Base-by-base conservation (phyloP, 1,139 yeast species). In the Blastobotrys arbuscula region DNA sequence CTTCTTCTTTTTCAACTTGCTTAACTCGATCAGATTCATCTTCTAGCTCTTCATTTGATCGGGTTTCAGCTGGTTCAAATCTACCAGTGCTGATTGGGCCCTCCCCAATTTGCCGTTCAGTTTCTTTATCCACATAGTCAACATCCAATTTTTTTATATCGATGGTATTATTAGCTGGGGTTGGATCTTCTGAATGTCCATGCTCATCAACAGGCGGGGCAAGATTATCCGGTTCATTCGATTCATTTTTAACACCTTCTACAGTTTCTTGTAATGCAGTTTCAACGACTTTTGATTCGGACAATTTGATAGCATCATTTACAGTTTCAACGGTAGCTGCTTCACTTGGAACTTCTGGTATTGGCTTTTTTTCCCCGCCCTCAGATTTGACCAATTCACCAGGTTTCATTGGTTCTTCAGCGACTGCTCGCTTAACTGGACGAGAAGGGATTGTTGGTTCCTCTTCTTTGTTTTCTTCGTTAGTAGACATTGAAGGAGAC, bases 281-380 rank as follows among this genome's bases (percentile, higher is more conserved):
- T 3, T 31, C 35, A 23, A 40, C 44, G 2, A 21, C 16, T 12
- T 38, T 41, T 16, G 44, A 39, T 9, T 42, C 39, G 2, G 39
- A 18, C n/a, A 26, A 24, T 31, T 39, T n/a, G 12, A 15, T 31
- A 18, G 40, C 47, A 13, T 18, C 41, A 13, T 28, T 37, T 2
- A 24, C 35, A n/a, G 44, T 30, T 26, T 36, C 47, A 19, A 35
- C 35, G 7, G n/a, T 36, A 15, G 47, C 34, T 20, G 47, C 39
- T 16, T 13, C 13, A 39, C 19, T 18, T 13, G 41, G 39, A 2
- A 28, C 8, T 34, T 38, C 39, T 6, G 38, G 39, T 16, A 35
- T 31, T 15, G 42, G 39, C 13, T 39, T 35, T 9, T 19, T 24
- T 13, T 20, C 5, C n/a, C n/a, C n/a, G n/a, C n/a, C n/a, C n/a